Base-by-base conservation (phyloP, 192 early-diverging fungal genomes). In the Mycoemilia scoparia region DNA sequence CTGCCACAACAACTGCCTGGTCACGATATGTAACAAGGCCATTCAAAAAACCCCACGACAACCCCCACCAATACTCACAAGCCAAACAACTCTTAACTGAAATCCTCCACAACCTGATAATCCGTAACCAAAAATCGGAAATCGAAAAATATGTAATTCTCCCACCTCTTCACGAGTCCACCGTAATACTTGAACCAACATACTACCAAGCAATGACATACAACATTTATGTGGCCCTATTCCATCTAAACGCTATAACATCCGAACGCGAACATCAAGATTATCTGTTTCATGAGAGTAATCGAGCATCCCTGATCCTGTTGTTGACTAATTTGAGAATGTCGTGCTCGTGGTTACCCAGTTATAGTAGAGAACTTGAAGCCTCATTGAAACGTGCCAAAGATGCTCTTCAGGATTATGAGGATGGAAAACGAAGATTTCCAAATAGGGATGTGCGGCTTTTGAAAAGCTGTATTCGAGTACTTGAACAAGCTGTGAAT, bases 91-190 rank as follows among this genome's bases (percentile, higher is more conserved):
- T n/a, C n/a, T n/a, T n/a, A n/a, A n/a, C n/a, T n/a, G n/a, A n/a
- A n/a, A n/a, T n/a, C n/a, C n/a, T 86, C 68, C 58, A 76, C 13
- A 57, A 64, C 34, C 49, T 77, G 16, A 83, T 87, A 75, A 67
- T 84, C 3, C 73, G 82, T 5, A 82, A 79, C 45, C 53, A 52
- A 5, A 39, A 51, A 15, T 62, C 66, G 17, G 64, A 71, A 12
- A 44, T 84, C 11, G 43, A 45, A 25, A 34, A 38, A 13, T 74
- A 82, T 19, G 56, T 83, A 1, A 41, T 38, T 21, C 57, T 86
- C 0, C 82, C 82, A 14, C 71, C 74, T 4, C 45, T 86, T 10
- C 36, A 64, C 27, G 69, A 76, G 23, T 34, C 21, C 24, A 18
- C 28, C 1, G 45, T 62, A 12, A 22, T 34, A 7, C 24, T 62